Percentiles rank a stretch among this genome's conserved stretches.
These are phyloP conservation scores for Meyerozyma smithsonii DNA, from an alignment of 1,139 yeast species.

Conservation along the genomic window DNA sequence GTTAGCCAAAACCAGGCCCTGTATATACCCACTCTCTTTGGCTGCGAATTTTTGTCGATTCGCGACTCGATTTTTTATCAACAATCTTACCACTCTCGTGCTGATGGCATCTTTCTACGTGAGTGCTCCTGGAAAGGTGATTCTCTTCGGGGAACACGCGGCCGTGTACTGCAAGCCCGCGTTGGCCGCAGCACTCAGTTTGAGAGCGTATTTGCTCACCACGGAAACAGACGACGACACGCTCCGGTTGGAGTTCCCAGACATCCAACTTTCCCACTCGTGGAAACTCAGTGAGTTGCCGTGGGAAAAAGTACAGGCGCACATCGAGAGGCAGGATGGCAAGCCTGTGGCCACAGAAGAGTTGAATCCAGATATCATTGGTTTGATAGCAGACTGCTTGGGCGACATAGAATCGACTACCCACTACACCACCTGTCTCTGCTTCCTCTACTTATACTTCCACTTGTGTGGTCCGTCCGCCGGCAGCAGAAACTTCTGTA, in stretches of 20 bases:
- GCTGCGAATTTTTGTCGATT: not conserved
- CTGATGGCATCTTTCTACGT: conserved; percentile 57
- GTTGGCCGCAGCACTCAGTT: conserved; percentile 81
- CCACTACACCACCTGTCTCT: conserved; percentile 78
- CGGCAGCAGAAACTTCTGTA: conserved; percentile 54
- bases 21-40: not conserved
- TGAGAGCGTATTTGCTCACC: conserved; percentile 76
- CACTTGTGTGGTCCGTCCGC: conserved; percentile 47
- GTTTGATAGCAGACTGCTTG: conserved; percentile 41
- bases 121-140: conserved; percentile 96
- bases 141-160: conserved; percentile 94
- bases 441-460: conserved; percentile 74
- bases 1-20: not conserved
- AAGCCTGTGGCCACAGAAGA: conserved; percentile 47
- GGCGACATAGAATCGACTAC: conserved; percentile 45
- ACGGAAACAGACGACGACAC: conserved; percentile 33
- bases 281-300: conserved; percentile 66
- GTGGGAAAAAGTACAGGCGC: conserved; percentile 41
- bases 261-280: conserved; percentile 57
- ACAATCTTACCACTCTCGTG: not conserved
- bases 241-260: conserved; percentile 75
- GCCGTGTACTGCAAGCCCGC: conserved; percentile 93
- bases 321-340: conserved; percentile 18
- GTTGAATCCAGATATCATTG: conserved; percentile 57
- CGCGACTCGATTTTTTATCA: not conserved